Evolutionary conservation across 495 filamentous ascomycete species (phyloP), one percentile per base, ranked within the genome.

Genomic region (Margaritispora aquatica): DNA sequence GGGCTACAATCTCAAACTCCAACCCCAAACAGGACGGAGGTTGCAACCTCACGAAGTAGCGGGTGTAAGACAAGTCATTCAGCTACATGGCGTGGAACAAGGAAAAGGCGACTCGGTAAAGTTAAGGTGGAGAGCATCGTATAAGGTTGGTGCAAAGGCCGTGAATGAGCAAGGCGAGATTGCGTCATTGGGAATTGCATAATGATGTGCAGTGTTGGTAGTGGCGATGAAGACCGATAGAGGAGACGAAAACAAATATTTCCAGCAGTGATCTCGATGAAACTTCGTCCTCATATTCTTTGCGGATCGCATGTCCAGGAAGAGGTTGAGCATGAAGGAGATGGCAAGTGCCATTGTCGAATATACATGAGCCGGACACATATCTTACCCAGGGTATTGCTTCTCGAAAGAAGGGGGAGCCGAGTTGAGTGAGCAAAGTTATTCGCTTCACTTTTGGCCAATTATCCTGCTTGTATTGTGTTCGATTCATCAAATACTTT

Each of bases 141-240:
- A 97, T 72, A 83, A 80, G 67, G 68, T 94, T 2, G 89, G 81
- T 1, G 75, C 69, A 9, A 80, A 86, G 65, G 59, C 64, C 44
- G 70, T 79, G 66, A 84, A 79, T 57, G 92, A 97, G 74, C 90
- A 89, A 73, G 94, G 93, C 19, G 91, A 96, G 78, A 87, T 97
- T 57, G 80, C 85, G n/a, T 79, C 87, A 55, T 81, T 98, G 69
- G 88, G 88, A 2, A 81, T 97, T 71, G 80, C 86, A 44, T 68
- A 44, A 17, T 17, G 38, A 44, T 15, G n/a, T n/a, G n/a, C n/a
- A n/a, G n/a, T n/a, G n/a, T n/a, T n/a, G n/a, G n/a, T n/a, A n/a
- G n/a, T n/a, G n/a, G n/a, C n/a, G 29, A 34, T 34, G 29, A 34
- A 34, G 29, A 34, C 29, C 5, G 13, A 34, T 5, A 34, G 5